Percentiles rank a stretch among this genome's conserved stretches.
These are phyloP conservation scores for Penicillium sp. DNA, from an alignment of 2,329 filamentous ascomycete species.

Conservation along the genomic window DNA sequence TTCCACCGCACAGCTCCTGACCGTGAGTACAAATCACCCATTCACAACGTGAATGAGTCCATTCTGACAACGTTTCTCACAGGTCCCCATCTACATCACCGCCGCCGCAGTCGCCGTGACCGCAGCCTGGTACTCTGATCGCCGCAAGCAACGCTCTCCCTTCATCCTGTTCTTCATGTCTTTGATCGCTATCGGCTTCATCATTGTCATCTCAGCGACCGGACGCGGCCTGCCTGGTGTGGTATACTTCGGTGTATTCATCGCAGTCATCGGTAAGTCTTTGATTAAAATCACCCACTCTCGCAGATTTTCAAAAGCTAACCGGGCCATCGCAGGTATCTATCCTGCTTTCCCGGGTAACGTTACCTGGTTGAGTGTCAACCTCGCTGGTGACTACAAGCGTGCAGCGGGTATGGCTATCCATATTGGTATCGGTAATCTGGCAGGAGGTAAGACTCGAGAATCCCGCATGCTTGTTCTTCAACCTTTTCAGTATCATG, in stretches of 20 bases:
- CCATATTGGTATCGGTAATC: constrained; percentile 67
- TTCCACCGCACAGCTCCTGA: constrained; percentile 49
- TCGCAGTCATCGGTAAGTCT: constrained; percentile 52
- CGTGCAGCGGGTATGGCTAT: constrained; percentile 68
- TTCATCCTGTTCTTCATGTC: constrained; percentile 63
- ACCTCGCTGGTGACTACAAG: constrained; percentile 62
- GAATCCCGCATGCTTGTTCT: background rate
- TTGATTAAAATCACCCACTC: background rate
- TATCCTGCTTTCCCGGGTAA: constrained; percentile 55
- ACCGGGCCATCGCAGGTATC: constrained; percentile 40
- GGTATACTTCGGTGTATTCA: constrained; percentile 56
- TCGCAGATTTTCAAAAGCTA: background rate
- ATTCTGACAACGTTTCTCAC: background rate
- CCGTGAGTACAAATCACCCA: constrained; percentile 28
- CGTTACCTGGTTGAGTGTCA: constrained; percentile 64
- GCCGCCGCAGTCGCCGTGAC: constrained; percentile 46
- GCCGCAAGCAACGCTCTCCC: constrained; percentile 58
- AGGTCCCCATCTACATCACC: constrained; percentile 49
- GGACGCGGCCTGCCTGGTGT: constrained; percentile 47
- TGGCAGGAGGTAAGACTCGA: constrained; percentile 42
- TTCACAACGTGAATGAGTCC: too few relatives aligned
- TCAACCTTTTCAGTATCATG: background rate
- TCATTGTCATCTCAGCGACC: constrained; percentile 54
- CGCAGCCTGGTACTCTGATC: constrained; percentile 64
- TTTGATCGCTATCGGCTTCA: constrained; percentile 63